A percentile compares a stretch with the other conserved stretches of the same genome.
These are phyloP conservation scores for Fragilaria radians DNA, from an alignment of 108 stramenopile species.

Conservation along the genomic window DNA sequence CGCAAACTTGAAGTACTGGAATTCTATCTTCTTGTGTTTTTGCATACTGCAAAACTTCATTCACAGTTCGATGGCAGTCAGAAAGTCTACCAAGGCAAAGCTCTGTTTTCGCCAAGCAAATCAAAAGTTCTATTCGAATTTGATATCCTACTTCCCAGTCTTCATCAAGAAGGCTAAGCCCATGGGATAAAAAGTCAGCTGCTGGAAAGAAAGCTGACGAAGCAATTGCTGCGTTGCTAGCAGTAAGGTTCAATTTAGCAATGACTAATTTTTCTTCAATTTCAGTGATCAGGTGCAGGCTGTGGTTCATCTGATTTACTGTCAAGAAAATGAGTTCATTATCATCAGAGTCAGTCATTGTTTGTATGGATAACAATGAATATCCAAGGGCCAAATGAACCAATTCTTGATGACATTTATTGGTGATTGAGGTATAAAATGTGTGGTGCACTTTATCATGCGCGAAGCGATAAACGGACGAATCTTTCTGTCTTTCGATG, in stretches of 20 bases:
- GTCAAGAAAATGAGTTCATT: constrained; percentile 33
- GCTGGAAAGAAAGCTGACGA: constrained; percentile 34
- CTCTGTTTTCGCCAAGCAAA: constrained; percentile 14
- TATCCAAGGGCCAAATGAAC: constrained; percentile 22
- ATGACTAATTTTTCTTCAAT: neutral
- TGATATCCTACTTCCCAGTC: constrained; percentile 25
- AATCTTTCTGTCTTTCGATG: neutral
- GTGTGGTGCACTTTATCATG: constrained; percentile 32
- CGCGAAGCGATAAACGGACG: constrained; percentile 18
- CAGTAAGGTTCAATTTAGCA: constrained; percentile 21
- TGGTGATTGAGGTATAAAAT: constrained; percentile 24
- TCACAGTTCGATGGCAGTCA: constrained; percentile 1
- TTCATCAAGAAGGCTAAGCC: constrained; percentile 10
- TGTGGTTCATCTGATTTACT: constrained; percentile 26
- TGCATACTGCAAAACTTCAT: constrained; percentile 17
- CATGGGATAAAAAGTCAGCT: constrained; percentile 16
- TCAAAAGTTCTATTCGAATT: constrained; percentile 23
- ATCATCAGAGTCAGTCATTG: constrained; percentile 1
- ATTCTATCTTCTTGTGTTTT: constrained; percentile 23
- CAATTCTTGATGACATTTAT: neutral
- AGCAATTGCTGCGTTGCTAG: constrained; percentile 21
- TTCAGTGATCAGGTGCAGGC: constrained; percentile 4
- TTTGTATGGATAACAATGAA: constrained; percentile 13
- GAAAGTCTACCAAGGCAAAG: constrained; percentile 10
- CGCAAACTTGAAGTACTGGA: constrained; percentile 14